Base-by-base conservation (phyloP, 345 rosid species). In the Linum tenue region DNA sequence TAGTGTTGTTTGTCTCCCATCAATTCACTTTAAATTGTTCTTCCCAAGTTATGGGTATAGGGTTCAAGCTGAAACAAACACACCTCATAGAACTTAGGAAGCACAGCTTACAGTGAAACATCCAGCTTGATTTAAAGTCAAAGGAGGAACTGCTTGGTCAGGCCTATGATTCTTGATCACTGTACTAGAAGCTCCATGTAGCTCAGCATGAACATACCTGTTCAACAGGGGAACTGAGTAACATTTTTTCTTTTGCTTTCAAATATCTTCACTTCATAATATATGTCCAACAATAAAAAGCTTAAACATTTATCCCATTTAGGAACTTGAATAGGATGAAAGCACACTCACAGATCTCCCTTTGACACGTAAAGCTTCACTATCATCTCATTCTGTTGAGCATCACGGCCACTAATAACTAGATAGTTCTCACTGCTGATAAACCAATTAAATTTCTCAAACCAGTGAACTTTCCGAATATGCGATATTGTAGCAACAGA, bases 391-490 rank as follows among this genome's bases (percentile, higher is more conserved):
- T 94, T 94, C 76, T 94, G 97, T 74, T 88, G 99, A 56, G 95
- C 96, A 81, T 94, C 96, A 72, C 96, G 97, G 55, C 99, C 97
- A 73, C 99, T 90, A 65, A 94, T 84, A 73, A 88, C 80, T 75
- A 94, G 75, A 70, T 90, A 94, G 75, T 94, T 94, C 82, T 88
- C 97, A 50, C 96, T 88, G 82, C 95, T 90, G 80, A 90, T 82
- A 79, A 94, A 94, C 99, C 99, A 94, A 78, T 94, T 85, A 71
- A 88, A 94, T 74, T 94, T 94, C 87, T 90, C 99, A 68, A 94
- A 90, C 99, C 99, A 94, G 83, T 94, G 97, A 73, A 90, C 86
- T 76, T 94, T 94, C 67, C 92, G 91, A 87, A 94, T 88, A 65
- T 94, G 92, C 56, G 97, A 80, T 78, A 94, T 90, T 66, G 85